phyloP scores from a whole-genome alignment of 2,329 filamentous ascomycete species.

The Sporothrix luriei region DNA sequence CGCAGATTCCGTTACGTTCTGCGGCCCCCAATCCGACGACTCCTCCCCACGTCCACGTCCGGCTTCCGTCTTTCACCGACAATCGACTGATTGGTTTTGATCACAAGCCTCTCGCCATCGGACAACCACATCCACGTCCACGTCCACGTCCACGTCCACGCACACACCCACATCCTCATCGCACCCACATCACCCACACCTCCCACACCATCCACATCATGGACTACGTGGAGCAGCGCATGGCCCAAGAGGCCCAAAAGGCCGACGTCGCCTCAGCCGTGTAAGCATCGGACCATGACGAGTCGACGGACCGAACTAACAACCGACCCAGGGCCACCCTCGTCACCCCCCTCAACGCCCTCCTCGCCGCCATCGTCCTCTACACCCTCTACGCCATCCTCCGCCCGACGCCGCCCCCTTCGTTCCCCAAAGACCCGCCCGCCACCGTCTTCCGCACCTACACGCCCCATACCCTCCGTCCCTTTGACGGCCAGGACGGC shows the following conservation, averaged over 20 bases:
- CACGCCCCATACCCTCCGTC: conserved; percentile 78
- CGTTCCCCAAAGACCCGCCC: conserved; percentile 56
- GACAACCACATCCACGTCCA: background rate
- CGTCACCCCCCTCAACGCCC: conserved; percentile 64
- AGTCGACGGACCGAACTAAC: background rate
- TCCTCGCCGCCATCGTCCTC: conserved; percentile 59
- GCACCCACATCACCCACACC: background rate
- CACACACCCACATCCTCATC: too few species aligned
- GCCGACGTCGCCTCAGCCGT: conserved; percentile 36
- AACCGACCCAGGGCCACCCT: conserved; percentile 47
- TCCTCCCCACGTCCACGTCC: background rate
- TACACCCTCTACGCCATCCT: conserved; percentile 62
- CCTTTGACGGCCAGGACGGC: conserved; percentile 76
- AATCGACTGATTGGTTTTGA: background rate
- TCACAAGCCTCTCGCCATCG: background rate
- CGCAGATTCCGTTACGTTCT: conserved; percentile 13
- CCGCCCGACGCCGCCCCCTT: conserved; percentile 51
- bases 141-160: background rate
- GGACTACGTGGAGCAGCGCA: conserved; percentile 61
- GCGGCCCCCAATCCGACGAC: background rate
- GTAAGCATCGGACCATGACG: conserved; percentile 21
- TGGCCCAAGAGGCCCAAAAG: conserved; percentile 57
- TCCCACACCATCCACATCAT: conserved; percentile 42
- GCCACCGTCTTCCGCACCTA: conserved; percentile 68
- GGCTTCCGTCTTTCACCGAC: background rate